A percentile compares a stretch with the other conserved stretches of the same genome.
These are phyloP conservation scores for Aspergillus cejpii DNA, from an alignment of 2,329 filamentous ascomycete genomes.

Conservation along the genomic window DNA sequence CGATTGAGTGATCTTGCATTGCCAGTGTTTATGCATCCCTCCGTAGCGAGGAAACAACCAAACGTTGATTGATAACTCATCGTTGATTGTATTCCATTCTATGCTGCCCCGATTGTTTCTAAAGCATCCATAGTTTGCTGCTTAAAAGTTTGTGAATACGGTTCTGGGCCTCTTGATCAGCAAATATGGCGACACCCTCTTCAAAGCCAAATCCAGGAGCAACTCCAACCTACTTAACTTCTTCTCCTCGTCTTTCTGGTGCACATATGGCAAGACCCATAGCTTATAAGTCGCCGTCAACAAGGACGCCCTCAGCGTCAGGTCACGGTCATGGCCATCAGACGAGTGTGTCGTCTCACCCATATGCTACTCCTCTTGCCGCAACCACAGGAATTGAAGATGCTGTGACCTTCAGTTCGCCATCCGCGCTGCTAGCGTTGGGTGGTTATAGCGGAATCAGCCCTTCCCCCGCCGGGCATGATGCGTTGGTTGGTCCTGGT, in stretches of 20 bases:
- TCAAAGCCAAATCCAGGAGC: conserved; percentile 38
- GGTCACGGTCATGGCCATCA: conserved; percentile 32
- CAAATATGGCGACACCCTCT: conserved; percentile 41
- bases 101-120: background rate
- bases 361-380: conserved; percentile 41
- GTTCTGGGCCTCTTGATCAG: background rate
- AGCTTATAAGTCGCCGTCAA: conserved; percentile 43
- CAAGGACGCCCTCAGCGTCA: conserved; percentile 40
- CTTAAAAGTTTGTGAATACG: background rate
- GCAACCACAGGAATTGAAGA: conserved; percentile 36
- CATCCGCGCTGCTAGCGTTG: conserved; percentile 41
- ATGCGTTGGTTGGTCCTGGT: conserved; percentile 30
- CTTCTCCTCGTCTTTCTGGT: conserved; percentile 40
- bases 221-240: conserved; percentile 41
- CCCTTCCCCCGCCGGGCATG: conserved; percentile 35
- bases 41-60: conserved; percentile 4
- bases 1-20: background rate
- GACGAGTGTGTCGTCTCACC: conserved; percentile 35
- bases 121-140: background rate
- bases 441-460: conserved; percentile 39
- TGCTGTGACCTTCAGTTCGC: conserved; percentile 40
- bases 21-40: background rate
- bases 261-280: conserved; percentile 36
- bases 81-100: background rate
- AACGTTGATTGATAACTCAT: conserved; percentile 1